Percentiles rank a stretch among this genome's conserved stretches.
Conservation (phyloP, 441 rosid species). For the Brassica hybrid region DNA sequence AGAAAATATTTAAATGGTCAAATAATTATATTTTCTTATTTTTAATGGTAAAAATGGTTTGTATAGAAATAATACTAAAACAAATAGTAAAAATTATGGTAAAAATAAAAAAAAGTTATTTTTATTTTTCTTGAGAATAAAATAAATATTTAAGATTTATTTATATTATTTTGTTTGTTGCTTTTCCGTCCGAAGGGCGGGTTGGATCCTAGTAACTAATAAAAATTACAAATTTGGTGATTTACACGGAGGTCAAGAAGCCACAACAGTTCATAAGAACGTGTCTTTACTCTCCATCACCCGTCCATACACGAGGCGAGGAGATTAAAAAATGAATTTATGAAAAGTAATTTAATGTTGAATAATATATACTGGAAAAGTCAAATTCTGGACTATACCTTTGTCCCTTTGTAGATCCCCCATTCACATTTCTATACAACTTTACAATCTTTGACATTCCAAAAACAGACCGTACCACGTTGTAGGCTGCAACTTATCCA, state of each 20-base stretch:
- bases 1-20: too few relatives aligned
- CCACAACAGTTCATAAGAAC: constrained; percentile 23
- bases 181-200: too few relatives aligned
- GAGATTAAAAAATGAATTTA: constrained; percentile 10
- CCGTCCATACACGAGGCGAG: constrained; percentile 26
- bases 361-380: constrained; percentile 18
- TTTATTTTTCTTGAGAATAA: too few relatives aligned
- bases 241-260: constrained; percentile 15
- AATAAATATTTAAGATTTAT: too few relatives aligned
- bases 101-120: too few relatives aligned
- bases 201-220: too few relatives aligned
- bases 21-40: too few relatives aligned
- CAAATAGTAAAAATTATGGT: too few relatives aligned
- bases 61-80: too few relatives aligned
- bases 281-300: constrained; percentile 31
- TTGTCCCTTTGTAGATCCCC: constrained; percentile 27
- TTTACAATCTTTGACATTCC: neutral
- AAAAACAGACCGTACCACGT: too few relatives aligned
- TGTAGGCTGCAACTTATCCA: constrained; percentile 16
- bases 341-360: neutral
- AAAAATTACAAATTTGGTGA: neutral
- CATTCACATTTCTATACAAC: constrained; percentile 11
- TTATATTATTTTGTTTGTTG: too few relatives aligned
- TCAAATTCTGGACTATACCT: constrained; percentile 39
- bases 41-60: too few relatives aligned